Base-by-base conservation (phyloP, 192 early-diverging fungal genomes). In the Linnemannia schmuckeri region DNA sequence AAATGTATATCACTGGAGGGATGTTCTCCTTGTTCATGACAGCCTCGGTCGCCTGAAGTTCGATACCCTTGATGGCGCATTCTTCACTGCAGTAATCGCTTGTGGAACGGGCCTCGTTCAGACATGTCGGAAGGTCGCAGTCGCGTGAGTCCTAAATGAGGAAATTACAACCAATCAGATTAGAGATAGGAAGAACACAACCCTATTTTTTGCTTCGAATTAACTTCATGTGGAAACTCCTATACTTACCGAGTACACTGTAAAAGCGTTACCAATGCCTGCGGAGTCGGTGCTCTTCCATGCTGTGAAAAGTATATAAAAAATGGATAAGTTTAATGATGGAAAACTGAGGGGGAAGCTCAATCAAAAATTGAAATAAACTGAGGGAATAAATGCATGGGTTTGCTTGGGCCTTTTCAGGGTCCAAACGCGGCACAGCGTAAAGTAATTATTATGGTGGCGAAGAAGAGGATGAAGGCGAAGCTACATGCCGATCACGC, bases 61-160 rank as follows among this genome's bases (percentile, higher is more conserved):
- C 89, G 70, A 84, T 85, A 71, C 88, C 89, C 68, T 88, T 90
- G 61, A 89, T 81, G 47, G 82, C 82, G 55, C 90, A 91, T 12
- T 84, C 77, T 44, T 91, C 88, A 61, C 90, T 89, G 57, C 90
- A 91, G 66, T 89, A 91, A 63, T 76, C 82, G 47, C 77, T 83
- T n/a, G 82, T 86, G 17, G 83, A 75, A 46, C 89, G 75, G 5
- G 89, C 89, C 55, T 82, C 76, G 49, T 88, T 87, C 38, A 76
- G 68, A 75, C 89, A 90, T 6, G 84, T 82, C 40, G 88, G 88
- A 22, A 83, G 47, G 5, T 79, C 81, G 40, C 89, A 90, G 46
- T 90, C 80, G 69, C 83, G 30, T 75, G 79, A 76, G 61, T 87
- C 80, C 85, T 87, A 87, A 22, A 49, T 46, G 71, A 72, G 8